These are phyloP conservation scores for Penicillium janthinellum DNA, from an alignment of 2,329 filamentous ascomycete species.

Conservation along the genomic window DNA sequence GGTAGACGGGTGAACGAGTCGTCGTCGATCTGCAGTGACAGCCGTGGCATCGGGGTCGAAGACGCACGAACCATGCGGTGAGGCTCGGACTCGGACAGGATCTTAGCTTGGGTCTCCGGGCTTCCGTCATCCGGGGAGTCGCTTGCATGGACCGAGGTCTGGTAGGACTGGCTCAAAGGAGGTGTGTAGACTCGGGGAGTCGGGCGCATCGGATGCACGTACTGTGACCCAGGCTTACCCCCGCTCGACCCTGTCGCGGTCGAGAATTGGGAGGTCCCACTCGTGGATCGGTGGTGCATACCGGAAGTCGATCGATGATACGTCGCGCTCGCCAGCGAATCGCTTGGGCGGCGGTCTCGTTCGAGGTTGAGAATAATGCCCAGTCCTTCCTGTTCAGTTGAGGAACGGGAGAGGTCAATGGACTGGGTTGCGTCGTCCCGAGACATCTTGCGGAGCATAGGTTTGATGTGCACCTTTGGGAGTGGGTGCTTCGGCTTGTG, in stretches of 20 bases:
- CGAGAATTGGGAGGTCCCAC: conserved; percentile 58
- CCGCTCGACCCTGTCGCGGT: conserved; percentile 49
- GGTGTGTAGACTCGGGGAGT: conserved; percentile 58
- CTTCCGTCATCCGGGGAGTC: conserved; percentile 48
- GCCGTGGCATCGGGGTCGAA: conserved; percentile 31
- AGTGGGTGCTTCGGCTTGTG: conserved; percentile 27
- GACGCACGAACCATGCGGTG: conserved; percentile 36
- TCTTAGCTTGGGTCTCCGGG: conserved; percentile 46
- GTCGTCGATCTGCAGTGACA: conserved; percentile 42
- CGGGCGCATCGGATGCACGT: conserved; percentile 59
- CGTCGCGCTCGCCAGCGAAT: conserved; percentile 41
- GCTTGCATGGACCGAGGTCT: conserved; percentile 51
- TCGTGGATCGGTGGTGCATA: conserved; percentile 55
- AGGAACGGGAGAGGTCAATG: conserved; percentile 58
- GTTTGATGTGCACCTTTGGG: conserved; percentile 53
- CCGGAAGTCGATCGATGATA: conserved; percentile 46
- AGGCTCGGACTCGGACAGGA: conserved; percentile 28
- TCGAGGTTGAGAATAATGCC: conserved; percentile 51
- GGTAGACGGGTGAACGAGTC: conserved; percentile 51
- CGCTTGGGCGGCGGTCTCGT: conserved; percentile 34
- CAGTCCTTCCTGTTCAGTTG: conserved; percentile 59
- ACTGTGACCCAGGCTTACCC: conserved; percentile 53
- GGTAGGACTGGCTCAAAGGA: conserved; percentile 52
- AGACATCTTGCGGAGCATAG: conserved; percentile 57
- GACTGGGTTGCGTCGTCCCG: conserved; percentile 51